Evolutionary conservation across 352 stramenopile genomes (phyloP), one percentile per base, ranked within the genome.

Genomic region (Blastocystis sp.): DNA sequence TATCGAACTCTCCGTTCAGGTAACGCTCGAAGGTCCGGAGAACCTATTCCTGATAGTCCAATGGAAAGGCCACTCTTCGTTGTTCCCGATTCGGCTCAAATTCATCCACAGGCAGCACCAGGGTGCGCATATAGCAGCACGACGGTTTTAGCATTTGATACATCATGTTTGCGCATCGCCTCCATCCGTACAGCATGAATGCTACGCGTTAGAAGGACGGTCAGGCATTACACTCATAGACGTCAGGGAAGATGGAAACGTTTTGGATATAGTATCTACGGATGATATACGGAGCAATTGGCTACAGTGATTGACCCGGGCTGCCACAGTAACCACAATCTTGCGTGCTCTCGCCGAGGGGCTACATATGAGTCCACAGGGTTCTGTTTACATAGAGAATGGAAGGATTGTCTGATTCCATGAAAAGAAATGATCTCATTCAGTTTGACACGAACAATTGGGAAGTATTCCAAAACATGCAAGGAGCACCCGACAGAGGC

Each of bases 251-350:
- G 4, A 71, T 43, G n/a, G 7, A 41, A 21, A 48, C 64, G 45
- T 48, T 48, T 48, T 81, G 41, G 5, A 81, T 41, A 77, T 81
- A 48, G 7, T 66, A 64, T 65, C 48, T 81, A 65, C 2, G 17
- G 4, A 14, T 23, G 10, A 41, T 17, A 0, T 9, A 62, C 11
- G n/a, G 23, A 62, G 3, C 21, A 45, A 52, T 23, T 38, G 59
- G 2, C 45, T 64, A 81, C 71, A 66, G 2, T 81, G 2, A 2
- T 34, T 10, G 34, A 9, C 5, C 17, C 38, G 40, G 48, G 2
- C 66, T 81, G 11, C 66, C 14, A 19, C 70, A 81, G 1, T 66
- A 81, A 48, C 71, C 71, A 65, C 71, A 81, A 45, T 81, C 53
- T 21, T 28, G 21, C 2, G 53, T 4, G 1, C 10, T n/a, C 60